Percentiles rank a stretch among this genome's conserved stretches.
Evolutionary conservation across 2,329 filamentous ascomycete genomes (phyloP).

Genomic region (Xylaria multiplex): DNA sequence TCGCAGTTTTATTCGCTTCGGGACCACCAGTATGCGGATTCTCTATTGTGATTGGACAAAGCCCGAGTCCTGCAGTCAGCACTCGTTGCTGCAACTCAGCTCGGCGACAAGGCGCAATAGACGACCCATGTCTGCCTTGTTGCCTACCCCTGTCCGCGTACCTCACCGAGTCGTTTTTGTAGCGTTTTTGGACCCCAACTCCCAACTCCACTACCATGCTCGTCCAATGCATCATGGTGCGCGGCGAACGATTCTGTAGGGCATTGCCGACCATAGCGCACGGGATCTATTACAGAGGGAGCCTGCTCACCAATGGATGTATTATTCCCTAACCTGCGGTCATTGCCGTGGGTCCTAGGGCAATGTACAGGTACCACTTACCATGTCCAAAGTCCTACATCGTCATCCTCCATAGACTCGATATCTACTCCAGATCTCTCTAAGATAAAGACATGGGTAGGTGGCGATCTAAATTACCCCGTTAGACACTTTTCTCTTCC

Average conservation of each 20-base stretch:
- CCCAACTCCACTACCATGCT: constrained; percentile 47
- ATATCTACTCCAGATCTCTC: constrained; percentile 41
- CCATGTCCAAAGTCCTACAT: constrained; percentile 49
- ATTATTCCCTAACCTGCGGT: constrained; percentile 42
- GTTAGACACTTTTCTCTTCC: constrained; percentile 41
- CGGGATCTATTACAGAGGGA: constrained; percentile 43
- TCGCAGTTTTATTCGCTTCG: constrained; percentile 36
- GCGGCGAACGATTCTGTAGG: constrained; percentile 46
- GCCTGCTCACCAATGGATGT: constrained; percentile 46
- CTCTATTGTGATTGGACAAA: constrained; percentile 46
- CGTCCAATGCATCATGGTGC: constrained; percentile 46
- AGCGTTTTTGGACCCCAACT: constrained; percentile 46
- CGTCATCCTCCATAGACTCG: constrained; percentile 44
- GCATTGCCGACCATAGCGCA: constrained; percentile 46
- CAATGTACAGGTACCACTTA: constrained; percentile 45
- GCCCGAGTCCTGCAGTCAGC: constrained; percentile 51
- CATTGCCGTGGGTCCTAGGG: constrained; percentile 47
- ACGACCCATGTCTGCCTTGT: constrained; percentile 51
- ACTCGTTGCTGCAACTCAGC: constrained; percentile 48
- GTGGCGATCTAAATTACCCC: constrained; percentile 46
- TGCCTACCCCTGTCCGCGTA: constrained; percentile 47
- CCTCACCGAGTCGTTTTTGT: constrained; percentile 47
- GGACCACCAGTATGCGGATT: constrained; percentile 36
- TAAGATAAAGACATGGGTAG: constrained; percentile 49
- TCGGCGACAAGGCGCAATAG: constrained; percentile 49